Conservation (phyloP, 164 flowering plant genomes). For the Aristolochia fimbriata region DNA sequence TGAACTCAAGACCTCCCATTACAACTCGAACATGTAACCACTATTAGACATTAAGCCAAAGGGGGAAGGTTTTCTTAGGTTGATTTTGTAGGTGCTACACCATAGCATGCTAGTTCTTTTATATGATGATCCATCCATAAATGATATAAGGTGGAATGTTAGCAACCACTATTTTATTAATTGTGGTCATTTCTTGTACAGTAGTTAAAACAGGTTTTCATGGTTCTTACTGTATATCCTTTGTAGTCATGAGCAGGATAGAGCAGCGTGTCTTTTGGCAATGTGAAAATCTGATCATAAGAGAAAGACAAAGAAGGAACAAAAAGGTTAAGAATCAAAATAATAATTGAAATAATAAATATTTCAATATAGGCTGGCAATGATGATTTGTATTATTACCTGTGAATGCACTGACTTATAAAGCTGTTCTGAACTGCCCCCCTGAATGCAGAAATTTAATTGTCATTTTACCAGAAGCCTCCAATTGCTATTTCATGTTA, state of each 20-base stretch:
- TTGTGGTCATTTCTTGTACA: too few relatives aligned
- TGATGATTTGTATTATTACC: slow-evolving; percentile 30
- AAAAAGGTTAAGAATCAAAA: not conserved
- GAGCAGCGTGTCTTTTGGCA: slow-evolving; percentile 78
- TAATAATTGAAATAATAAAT: not conserved
- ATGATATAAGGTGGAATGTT: too few relatives aligned
- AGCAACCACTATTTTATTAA: too few relatives aligned
- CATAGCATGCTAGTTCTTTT: too few relatives aligned
- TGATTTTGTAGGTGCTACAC: too few relatives aligned
- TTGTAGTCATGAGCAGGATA: slow-evolving; percentile 97
- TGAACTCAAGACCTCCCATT: too few relatives aligned
- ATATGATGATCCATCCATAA: too few relatives aligned
- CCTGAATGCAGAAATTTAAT: slow-evolving; percentile 33
- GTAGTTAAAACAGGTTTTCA: too few relatives aligned
- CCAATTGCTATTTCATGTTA: not conserved
- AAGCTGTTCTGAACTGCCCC: slow-evolving; percentile 78
- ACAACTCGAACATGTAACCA: too few relatives aligned
- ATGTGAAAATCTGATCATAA: slow-evolving; percentile 62
- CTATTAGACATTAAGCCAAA: too few relatives aligned
- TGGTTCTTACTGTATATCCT: slow-evolving; percentile 64
- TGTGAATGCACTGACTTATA: slow-evolving; percentile 91
- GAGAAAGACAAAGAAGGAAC: not conserved
- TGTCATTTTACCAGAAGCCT: not conserved
- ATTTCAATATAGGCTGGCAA: not conserved
- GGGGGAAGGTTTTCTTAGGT: too few relatives aligned